These are phyloP conservation scores for Chlamydomonas urium DNA, from an alignment of 139 green algal genomes.

Conservation along the genomic window DNA sequence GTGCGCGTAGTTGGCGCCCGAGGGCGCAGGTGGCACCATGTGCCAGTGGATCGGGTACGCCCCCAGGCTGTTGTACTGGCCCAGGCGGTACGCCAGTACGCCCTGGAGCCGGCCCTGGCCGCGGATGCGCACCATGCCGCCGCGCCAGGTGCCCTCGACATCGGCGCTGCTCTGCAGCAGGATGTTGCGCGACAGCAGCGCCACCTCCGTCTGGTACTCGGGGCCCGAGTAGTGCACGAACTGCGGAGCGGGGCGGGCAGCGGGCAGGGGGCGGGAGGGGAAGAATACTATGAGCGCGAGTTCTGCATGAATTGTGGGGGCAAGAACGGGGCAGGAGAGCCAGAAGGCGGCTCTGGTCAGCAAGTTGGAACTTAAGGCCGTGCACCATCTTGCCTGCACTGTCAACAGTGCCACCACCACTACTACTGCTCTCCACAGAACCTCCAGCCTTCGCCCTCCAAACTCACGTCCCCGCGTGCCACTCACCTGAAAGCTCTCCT, in stretches of 20 bases:
- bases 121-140: slow-evolving; percentile 29
- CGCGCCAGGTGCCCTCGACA: not conserved
- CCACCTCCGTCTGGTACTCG: slow-evolving; percentile 58
- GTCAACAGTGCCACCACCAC: too few species aligned
- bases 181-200: slow-evolving; percentile 44
- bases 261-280: not conserved
- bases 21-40: slow-evolving; percentile 19
- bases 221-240: not conserved
- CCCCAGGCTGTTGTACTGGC: slow-evolving; percentile 49
- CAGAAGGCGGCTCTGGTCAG: too few species aligned
- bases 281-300: too few species aligned
- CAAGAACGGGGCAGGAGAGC: too few species aligned
- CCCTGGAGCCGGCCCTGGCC: slow-evolving; percentile 43
- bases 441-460: not conserved
- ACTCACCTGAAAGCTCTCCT: slow-evolving; percentile 2
- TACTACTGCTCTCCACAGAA: too few species aligned
- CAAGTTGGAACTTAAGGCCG: too few species aligned
- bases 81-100: slow-evolving; percentile 42
- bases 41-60: slow-evolving; percentile 63
- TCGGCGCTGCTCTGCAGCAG: slow-evolving; percentile 18
- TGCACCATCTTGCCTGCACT: too few species aligned
- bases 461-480: too few species aligned
- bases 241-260: not conserved
- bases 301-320: too few species aligned
- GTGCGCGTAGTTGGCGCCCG: slow-evolving; percentile 21